Conservation (phyloP, 1,284 basidiomycete genomes). For the Wolfiporia cocos region DNA sequence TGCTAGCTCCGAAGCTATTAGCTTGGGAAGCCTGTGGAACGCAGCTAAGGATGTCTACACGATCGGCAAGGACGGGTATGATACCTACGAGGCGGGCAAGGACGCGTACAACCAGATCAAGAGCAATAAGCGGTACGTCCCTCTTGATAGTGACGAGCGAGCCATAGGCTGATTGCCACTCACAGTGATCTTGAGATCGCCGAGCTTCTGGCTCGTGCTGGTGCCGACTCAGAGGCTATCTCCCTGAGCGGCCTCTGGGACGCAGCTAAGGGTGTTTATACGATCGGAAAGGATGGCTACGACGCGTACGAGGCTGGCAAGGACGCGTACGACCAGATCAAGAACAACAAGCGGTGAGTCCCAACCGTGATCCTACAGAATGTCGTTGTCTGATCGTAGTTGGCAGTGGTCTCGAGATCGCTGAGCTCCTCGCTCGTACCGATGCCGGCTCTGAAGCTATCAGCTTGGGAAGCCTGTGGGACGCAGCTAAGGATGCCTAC, state of each 20-base stretch:
- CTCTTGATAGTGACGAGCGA: no score
- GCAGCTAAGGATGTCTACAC: not conserved
- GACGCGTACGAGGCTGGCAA: constrained; percentile 5
- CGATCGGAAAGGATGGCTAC: constrained; percentile 1
- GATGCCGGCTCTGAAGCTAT: not conserved
- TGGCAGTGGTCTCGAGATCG: not conserved
- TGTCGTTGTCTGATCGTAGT: not conserved
- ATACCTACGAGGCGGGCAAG: constrained; percentile 5
- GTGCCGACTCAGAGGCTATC: not conserved
- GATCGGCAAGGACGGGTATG: constrained; percentile 3
- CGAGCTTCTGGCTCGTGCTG: not conserved
- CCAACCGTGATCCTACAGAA: not conserved
- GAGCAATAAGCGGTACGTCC: not conserved
- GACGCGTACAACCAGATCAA: constrained; percentile 1
- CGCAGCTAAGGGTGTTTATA: not conserved
- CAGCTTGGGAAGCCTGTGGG: not conserved
- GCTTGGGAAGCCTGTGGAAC: not conserved
- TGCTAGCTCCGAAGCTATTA: not conserved
- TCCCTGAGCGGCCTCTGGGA: not conserved
- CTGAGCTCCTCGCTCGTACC: not conserved
- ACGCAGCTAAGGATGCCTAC: not conserved
- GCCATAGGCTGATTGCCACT: no score
- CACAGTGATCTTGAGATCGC: not conserved
- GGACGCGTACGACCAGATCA: constrained; percentile 1
- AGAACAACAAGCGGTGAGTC: not conserved